These are phyloP conservation scores for Sphaerobolus stellatus DNA, from an alignment of 1,284 basidiomycete genomes.

Conservation along the genomic window DNA sequence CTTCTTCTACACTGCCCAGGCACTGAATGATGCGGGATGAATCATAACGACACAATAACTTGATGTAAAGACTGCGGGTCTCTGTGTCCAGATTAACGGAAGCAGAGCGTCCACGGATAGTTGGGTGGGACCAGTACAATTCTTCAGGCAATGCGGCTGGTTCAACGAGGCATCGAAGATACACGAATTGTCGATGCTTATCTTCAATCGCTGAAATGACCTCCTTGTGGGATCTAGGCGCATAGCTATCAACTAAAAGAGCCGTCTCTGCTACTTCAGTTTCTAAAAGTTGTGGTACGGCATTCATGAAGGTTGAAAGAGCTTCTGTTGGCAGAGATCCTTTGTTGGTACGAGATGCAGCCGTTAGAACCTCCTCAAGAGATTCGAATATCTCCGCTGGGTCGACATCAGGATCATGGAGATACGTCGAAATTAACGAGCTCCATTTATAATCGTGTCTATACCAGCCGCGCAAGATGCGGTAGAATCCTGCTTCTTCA, in stretches of 20 bases:
- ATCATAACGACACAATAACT: constrained; percentile 72
- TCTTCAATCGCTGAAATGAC: constrained; percentile 51
- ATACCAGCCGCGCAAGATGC: constrained; percentile 84
- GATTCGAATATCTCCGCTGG: constrained; percentile 61
- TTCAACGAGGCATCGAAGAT: constrained; percentile 76
- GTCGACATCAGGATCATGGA: constrained; percentile 74
- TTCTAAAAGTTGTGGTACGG: constrained; percentile 65
- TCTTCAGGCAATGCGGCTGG: constrained; percentile 46
- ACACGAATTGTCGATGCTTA: constrained; percentile 67
- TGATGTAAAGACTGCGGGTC: constrained; percentile 65
- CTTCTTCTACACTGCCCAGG: constrained; percentile 57
- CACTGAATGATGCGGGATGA: constrained; percentile 66
- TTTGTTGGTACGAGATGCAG: constrained; percentile 45
- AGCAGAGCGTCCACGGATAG: constrained; percentile 24
- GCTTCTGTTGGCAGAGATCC: constrained; percentile 54
- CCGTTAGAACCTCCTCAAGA: constrained; percentile 61
- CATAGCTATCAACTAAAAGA: constrained; percentile 67
- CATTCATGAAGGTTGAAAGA: constrained; percentile 47
- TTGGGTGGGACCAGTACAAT: constrained; percentile 10
- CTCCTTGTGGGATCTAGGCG: constrained; percentile 60
- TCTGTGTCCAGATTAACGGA: constrained; percentile 46
- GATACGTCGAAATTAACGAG: constrained; percentile 66
- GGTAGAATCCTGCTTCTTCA: constrained; percentile 83
- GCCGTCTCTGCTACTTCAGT: constrained; percentile 69
- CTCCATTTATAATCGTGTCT: constrained; percentile 77